Evolutionary conservation across 805 yeast genomes (phyloP).

Genomic region (Cephaloascus fragrans): DNA sequence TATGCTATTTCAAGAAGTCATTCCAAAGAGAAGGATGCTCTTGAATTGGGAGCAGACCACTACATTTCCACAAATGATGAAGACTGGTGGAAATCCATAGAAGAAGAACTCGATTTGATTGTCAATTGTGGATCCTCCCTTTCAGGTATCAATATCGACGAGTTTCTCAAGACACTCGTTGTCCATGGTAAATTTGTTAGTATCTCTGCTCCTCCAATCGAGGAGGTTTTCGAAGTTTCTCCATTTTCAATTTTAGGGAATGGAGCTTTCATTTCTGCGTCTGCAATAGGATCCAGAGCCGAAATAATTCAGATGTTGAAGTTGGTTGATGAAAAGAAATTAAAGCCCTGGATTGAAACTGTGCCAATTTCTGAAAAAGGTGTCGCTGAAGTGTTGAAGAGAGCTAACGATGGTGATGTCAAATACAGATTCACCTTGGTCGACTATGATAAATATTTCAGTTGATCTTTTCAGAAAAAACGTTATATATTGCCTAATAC

Average conservation of each 20-base stretch:
- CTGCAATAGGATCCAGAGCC: neutral
- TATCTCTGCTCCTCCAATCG: conserved; percentile 12
- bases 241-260: conserved; percentile 3
- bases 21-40: conserved; percentile 41
- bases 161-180: neutral
- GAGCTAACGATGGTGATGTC: conserved; percentile 45
- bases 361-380: conserved; percentile 43
- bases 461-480: too few relatives aligned
- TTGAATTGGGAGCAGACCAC: conserved; percentile 45
- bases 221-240: conserved; percentile 5
- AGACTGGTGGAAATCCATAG: conserved; percentile 11
- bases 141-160: neutral
- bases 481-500: too few relatives aligned
- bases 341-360: conserved; percentile 56
- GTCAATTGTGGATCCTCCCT: conserved; percentile 7
- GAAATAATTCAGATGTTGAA: neutral
- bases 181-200: neutral
- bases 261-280: neutral
- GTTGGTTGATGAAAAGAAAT: conserved; percentile 43
- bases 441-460: conserved; percentile 40
- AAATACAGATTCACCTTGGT: conserved; percentile 56
- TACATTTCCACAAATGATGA: conserved; percentile 38
- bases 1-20: conserved; percentile 44
- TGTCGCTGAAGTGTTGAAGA: conserved; percentile 44
- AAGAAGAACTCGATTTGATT: conserved; percentile 10